These are phyloP conservation scores for Periconia digitata DNA, from an alignment of 2,329 filamentous ascomycete genomes.

Conservation along the genomic window DNA sequence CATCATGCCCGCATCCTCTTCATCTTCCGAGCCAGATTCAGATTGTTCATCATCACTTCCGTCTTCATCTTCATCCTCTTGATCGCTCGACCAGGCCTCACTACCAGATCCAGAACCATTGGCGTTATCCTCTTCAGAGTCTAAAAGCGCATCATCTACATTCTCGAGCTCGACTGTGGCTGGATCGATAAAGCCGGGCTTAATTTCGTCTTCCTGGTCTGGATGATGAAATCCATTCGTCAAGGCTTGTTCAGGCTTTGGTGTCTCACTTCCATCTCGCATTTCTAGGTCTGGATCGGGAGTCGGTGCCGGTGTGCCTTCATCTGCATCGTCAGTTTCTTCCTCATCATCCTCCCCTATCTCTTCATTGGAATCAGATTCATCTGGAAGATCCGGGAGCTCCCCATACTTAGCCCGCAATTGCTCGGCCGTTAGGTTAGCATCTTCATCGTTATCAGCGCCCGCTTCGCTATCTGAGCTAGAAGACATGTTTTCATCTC, in stretches of 20 bases:
- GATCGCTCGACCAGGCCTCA: constrained; percentile 42
- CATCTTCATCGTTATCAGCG: constrained; percentile 57
- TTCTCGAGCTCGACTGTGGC: constrained; percentile 43
- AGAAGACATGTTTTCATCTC: constrained; percentile 44
- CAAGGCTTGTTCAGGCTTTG: constrained; percentile 11
- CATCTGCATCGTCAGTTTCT: constrained; percentile 18
- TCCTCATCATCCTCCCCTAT: constrained; percentile 34
- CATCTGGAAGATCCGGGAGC: constrained; percentile 54
- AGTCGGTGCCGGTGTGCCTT: constrained; percentile 30
- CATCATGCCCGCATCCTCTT: constrained; percentile 39
- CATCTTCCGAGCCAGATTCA: constrained; percentile 37
- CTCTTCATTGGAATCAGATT: constrained; percentile 30
- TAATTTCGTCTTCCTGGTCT: constrained; percentile 15
- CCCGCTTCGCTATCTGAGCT: constrained; percentile 42
- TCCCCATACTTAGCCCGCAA: constrained; percentile 69
- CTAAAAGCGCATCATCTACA: constrained; percentile 44
- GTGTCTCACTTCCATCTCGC: constrained; percentile 15
- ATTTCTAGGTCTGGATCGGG: constrained; percentile 34
- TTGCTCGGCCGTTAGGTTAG: constrained; percentile 69
- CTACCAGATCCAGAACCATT: constrained; percentile 35
- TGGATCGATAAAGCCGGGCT: constrained; percentile 33
- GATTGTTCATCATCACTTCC: constrained; percentile 26
- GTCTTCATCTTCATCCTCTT: constrained; percentile 26
- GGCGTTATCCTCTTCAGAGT: constrained; percentile 34
- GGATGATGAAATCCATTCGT: constrained; percentile 28